Evolutionary conservation across 2,329 filamentous ascomycete genomes (phyloP).

Genomic region (Colletotrichum trifolii): DNA sequence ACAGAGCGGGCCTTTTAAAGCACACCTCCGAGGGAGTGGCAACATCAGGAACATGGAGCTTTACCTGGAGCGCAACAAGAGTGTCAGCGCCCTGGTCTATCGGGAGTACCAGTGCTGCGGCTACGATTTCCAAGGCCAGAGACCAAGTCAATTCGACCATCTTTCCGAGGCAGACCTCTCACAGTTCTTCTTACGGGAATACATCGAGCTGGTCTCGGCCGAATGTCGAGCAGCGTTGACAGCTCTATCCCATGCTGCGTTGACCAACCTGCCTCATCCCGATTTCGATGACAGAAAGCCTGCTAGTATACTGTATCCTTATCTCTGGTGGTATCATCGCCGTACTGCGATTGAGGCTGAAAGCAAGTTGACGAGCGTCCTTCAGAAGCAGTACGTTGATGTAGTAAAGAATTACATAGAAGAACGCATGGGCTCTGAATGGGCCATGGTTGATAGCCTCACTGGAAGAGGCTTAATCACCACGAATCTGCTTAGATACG

Average conservation of each 20-base stretch:
- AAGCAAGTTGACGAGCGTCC: background rate
- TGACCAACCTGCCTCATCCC: background rate
- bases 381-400: background rate
- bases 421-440: background rate
- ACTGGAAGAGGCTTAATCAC: too few relatives aligned
- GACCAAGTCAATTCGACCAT: background rate
- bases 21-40: background rate
- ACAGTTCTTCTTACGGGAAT: background rate
- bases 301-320: background rate
- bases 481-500: too few relatives aligned
- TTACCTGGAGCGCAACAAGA: constrained; percentile 4
- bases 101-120: background rate
- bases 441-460: too few relatives aligned
- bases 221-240: background rate
- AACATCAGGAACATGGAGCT: background rate
- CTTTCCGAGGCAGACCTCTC: background rate
- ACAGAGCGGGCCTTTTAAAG: background rate
- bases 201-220: background rate
- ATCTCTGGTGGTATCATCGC: constrained; percentile 7
- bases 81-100: background rate
- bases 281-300: background rate
- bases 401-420: background rate
- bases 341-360: background rate
- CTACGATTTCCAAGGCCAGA: background rate
- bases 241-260: background rate